Percentiles rank a stretch among this genome's conserved stretches.
Conservation (phyloP, 805 yeast species). For the Starmerella riodocensis region DNA sequence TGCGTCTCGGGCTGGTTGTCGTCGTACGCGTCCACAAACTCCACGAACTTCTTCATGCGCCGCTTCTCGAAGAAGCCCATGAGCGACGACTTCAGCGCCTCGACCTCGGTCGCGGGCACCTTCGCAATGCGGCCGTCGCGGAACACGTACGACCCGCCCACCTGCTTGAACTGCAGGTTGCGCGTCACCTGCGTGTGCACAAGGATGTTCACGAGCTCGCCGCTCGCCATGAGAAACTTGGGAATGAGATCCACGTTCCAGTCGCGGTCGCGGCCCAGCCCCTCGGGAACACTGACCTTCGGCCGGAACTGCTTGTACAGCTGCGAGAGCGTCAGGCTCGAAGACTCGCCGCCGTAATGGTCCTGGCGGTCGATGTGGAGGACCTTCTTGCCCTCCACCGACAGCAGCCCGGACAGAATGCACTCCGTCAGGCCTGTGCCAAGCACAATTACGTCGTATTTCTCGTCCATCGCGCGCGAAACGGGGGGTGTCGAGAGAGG, state of each 20-base stretch:
- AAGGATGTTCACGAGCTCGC: conserved; percentile 88
- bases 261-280: conserved; percentile 84
- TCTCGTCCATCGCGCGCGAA: conserved; percentile 76
- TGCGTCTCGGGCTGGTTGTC: conserved; percentile 73
- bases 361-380: conserved; percentile 92
- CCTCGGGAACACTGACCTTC: conserved; percentile 34
- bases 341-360: conserved; percentile 65
- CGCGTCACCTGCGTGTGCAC: conserved; percentile 93
- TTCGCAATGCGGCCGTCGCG: conserved; percentile 82
- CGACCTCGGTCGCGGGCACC: conserved; percentile 84
- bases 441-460: conserved; percentile 90
- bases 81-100: conserved; percentile 79
- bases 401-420: conserved; percentile 78
- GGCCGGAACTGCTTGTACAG: conserved; percentile 81
- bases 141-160: conserved; percentile 90
- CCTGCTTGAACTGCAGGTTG: conserved; percentile 90
- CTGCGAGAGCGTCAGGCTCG: conserved; percentile 31
- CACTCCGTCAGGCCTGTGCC: conserved; percentile 96
- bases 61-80: conserved; percentile 96
- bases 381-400: conserved; percentile 97
- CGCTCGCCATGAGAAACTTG: conserved; percentile 92
- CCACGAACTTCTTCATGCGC: conserved; percentile 83
- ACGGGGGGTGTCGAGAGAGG: too few species aligned
- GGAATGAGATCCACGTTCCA: conserved; percentile 98
- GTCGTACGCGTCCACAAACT: conserved; percentile 68